Percentiles rank a stretch among this genome's conserved stretches.
These are phyloP conservation scores for Tolypocladium inflatum DNA, from an alignment of 2,329 filamentous ascomycete species.

Conservation along the genomic window DNA sequence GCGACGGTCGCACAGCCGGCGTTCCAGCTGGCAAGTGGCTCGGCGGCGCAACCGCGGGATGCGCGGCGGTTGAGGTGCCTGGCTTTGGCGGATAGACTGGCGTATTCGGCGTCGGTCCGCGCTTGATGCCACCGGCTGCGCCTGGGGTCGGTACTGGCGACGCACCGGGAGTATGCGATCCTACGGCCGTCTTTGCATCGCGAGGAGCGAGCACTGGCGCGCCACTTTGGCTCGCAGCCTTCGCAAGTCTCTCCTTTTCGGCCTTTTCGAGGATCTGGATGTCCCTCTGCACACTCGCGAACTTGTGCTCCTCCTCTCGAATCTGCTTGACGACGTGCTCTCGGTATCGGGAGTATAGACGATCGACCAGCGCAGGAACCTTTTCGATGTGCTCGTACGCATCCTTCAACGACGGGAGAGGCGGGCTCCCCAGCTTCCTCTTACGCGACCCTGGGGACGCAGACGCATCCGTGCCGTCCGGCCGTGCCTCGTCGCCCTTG, in stretches of 20 bases:
- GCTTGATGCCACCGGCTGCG: slow-evolving; percentile 14
- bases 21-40: slow-evolving; percentile 17
- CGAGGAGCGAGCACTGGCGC: slow-evolving; percentile 21
- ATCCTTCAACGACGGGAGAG: slow-evolving; percentile 55
- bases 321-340: slow-evolving; percentile 62
- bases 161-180: slow-evolving; percentile 13
- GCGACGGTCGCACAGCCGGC: slow-evolving; percentile 16
- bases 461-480: slow-evolving; percentile 30
- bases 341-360: slow-evolving; percentile 67
- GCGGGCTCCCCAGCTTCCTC: slow-evolving; percentile 61
- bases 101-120: slow-evolving; percentile 19
- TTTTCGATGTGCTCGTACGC: slow-evolving; percentile 56
- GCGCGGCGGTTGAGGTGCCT: slow-evolving; percentile 9
- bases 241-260: slow-evolving; percentile 26
- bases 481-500: slow-evolving; percentile 35
- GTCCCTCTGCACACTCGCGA: slow-evolving; percentile 55
- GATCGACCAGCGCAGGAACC: slow-evolving; percentile 60
- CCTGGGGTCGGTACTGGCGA: slow-evolving; percentile 12
- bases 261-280: slow-evolving; percentile 55
- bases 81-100: slow-evolving; percentile 26
- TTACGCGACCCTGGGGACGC: slow-evolving; percentile 55
- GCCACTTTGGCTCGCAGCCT: slow-evolving; percentile 23
- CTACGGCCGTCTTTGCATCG: slow-evolving; percentile 17
- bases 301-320: slow-evolving; percentile 61
- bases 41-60: slow-evolving; percentile 17